Percentiles rank a stretch among this genome's conserved stretches.
phyloP scores from a whole-genome alignment of 345 rosid genomes.

The Euphorbia tirucalli region DNA sequence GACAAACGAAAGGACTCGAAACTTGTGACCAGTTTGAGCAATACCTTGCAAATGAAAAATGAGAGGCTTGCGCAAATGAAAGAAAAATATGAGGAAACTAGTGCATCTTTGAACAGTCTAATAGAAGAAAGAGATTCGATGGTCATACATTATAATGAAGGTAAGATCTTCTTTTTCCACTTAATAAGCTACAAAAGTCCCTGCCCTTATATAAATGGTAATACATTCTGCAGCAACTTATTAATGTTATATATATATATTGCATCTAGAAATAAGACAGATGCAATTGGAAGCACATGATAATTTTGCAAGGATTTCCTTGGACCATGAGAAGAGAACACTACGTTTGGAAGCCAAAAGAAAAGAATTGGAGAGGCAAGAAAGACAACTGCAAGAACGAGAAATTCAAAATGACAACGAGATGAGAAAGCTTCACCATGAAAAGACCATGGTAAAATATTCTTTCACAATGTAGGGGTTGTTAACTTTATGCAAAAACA shows the following conservation, averaged over 20 bases:
- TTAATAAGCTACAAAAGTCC: background rate
- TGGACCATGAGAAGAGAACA: slow-evolving; percentile 43
- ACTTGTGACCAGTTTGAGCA: slow-evolving; percentile 41
- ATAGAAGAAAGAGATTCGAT: slow-evolving; percentile 36
- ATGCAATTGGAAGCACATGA: slow-evolving; percentile 41
- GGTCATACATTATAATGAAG: slow-evolving; percentile 49
- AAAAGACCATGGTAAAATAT: slow-evolving; percentile 47
- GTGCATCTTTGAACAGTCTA: slow-evolving; percentile 19
- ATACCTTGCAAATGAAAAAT: slow-evolving; percentile 43
- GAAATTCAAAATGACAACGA: slow-evolving; percentile 48
- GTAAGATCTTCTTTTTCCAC: slow-evolving; percentile 26
- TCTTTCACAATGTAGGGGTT: background rate
- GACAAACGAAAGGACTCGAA: slow-evolving; percentile 36
- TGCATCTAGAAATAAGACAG: slow-evolving; percentile 27
- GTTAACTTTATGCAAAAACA: slow-evolving; percentile 5
- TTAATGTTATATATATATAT: background rate
- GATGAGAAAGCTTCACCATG: slow-evolving; percentile 39
- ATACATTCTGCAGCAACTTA: background rate
- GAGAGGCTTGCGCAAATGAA: slow-evolving; percentile 40
- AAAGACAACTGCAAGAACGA: slow-evolving; percentile 42
- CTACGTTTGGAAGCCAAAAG: slow-evolving; percentile 34
- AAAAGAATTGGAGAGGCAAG: slow-evolving; percentile 37
- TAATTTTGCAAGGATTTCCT: slow-evolving; percentile 35
- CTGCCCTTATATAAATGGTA: background rate
- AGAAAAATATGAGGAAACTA: slow-evolving; percentile 34